A percentile compares a stretch with the other conserved stretches of the same genome.
Conservation (phyloP, 768 basidiomycete genomes). For the Mycena vitilis region DNA sequence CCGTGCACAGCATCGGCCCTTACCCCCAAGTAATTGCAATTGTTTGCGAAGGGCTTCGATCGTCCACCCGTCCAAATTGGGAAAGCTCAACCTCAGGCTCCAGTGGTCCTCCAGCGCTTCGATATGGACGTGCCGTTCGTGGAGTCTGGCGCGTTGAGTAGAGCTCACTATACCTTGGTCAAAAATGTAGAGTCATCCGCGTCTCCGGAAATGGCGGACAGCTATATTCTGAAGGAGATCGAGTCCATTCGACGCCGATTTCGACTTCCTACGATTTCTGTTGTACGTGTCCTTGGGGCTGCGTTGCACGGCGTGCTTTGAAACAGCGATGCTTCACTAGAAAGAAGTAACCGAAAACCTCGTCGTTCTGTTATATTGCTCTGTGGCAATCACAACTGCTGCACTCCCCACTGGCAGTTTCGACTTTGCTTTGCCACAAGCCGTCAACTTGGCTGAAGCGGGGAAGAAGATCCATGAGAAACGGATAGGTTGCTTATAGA, state of each 20-base stretch:
- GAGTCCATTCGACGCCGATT: conserved; percentile 66
- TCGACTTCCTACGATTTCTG: conserved; percentile 58
- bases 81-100: conserved; percentile 1
- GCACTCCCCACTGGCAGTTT: conserved; percentile 58
- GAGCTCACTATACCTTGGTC: conserved; percentile 81
- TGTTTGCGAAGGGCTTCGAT: conserved; percentile 4
- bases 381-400: conserved; percentile 59
- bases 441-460: conserved; percentile 80
- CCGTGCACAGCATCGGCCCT: too few species aligned
- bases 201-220: conserved; percentile 70
- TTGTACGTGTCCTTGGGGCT: conserved; percentile 57
- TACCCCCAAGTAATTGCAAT: neutral
- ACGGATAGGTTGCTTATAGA: conserved; percentile 63
- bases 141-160: conserved; percentile 82
- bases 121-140: conserved; percentile 81
- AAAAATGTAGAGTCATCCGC: conserved; percentile 74
- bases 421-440: conserved; percentile 80
- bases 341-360: conserved; percentile 74
- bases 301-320: conserved; percentile 25
- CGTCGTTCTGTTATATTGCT: conserved; percentile 78
- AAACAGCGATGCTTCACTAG: conserved; percentile 50
- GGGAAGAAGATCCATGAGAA: conserved; percentile 71
- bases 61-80: conserved; percentile 11
- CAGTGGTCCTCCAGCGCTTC: neutral
- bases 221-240: conserved; percentile 69